Base-by-base conservation (phyloP, 345 rosid species). In the Populus ilicifolia region DNA sequence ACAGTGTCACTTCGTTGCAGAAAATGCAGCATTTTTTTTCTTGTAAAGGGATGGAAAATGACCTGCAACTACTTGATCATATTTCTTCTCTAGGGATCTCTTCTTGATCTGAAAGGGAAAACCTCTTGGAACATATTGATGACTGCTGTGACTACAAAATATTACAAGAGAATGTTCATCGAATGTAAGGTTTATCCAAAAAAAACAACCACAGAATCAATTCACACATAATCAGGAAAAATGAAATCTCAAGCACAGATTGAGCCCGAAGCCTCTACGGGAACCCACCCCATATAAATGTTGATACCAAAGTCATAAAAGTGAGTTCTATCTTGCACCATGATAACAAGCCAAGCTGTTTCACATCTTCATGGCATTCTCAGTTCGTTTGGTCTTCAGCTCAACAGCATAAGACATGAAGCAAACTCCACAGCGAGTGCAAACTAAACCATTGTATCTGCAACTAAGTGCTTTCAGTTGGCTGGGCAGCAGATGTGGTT, bases 401-500 rank as follows among this genome's bases (percentile, higher is more conserved):
- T 46, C 71, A 69, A 79, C 43, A 64, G 21, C 52, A 36, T 35
- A 52, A 70, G 20, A 30, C 25, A 67, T 9, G 16, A n/a, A 16
- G 65, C 48, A 43, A 50, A 72, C 73, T 77, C 64, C 25, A 27
- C 29, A 16, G 50, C 67, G 21, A 25, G 44, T 8, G 59, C 61
- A 13, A 20, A 69, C 54, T 29, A 25, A 69, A 41, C 65, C 73
- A 61, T 44, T 17, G 33, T 23, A 27, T 67, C 74, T 54, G 67
- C 72, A 9, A 56, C 25, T 25, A 39, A 67, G 30, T 38, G 33
- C 18, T 39, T 41, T 61, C 77, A 70, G 69, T 63, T 78, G 68
- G 70, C 44, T 48, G 11, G 2, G 83, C 72, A 77, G 78, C 75
- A 77, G 73, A 75, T 20, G 33, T 38, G 30, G 69, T 74, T 35